A percentile compares a stretch with the other conserved stretches of the same genome.
phyloP scores from a whole-genome alignment of 371 early-diverging fungal genomes.

The Rhizopus sp. region DNA sequence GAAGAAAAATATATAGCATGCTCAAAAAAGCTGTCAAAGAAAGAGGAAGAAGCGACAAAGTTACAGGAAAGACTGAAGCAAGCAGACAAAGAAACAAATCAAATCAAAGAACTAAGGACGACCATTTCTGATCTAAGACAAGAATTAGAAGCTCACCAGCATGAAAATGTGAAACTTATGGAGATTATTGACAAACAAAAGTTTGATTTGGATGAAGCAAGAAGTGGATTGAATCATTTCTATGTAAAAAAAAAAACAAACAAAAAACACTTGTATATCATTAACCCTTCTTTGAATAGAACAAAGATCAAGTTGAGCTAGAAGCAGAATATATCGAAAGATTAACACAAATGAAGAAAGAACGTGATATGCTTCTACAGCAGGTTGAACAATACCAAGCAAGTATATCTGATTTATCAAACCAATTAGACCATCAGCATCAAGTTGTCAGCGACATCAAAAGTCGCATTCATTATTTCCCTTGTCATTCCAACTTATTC shows the following conservation, averaged over 20 bases:
- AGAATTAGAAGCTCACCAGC: constrained; percentile 8
- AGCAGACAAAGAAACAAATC: constrained; percentile 2
- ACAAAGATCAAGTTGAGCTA: neutral
- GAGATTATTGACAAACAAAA: constrained; percentile 33
- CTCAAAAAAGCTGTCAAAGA: constrained; percentile 15
- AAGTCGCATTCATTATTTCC: neutral
- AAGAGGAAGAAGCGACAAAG: constrained; percentile 13
- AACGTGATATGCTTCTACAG: neutral
- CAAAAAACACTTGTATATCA: neutral
- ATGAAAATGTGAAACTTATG: constrained; percentile 19
- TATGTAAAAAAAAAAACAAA: neutral
- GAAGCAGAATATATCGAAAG: neutral
- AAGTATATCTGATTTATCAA: neutral
- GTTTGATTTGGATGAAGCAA: constrained; percentile 34
- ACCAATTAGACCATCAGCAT: neutral
- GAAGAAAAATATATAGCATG: neutral
- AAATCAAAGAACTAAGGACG: constrained; percentile 6
- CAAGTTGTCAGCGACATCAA: neutral
- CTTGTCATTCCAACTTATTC: neutral
- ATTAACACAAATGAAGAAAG: neutral
- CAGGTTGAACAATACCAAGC: neutral
- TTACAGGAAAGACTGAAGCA: neutral
- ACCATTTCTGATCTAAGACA: neutral
- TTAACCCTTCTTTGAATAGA: neutral
- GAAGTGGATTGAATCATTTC: neutral